These are phyloP conservation scores for Microcyclosporella mali DNA, from an alignment of 2,329 filamentous ascomycete genomes.

Conservation along the genomic window DNA sequence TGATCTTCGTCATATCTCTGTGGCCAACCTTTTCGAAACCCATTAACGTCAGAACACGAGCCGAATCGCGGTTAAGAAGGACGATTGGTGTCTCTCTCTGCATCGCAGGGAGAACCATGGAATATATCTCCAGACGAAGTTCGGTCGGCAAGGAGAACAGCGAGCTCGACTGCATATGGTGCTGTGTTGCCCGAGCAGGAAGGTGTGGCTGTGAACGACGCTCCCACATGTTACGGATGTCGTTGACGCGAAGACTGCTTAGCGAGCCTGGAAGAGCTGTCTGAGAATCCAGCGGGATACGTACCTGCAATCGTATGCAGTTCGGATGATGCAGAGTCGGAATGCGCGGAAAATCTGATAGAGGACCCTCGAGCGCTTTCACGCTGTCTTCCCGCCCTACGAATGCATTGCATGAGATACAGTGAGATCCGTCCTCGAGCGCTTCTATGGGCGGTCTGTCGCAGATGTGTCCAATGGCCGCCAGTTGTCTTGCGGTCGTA, in stretches of 20 bases:
- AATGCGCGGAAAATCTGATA: conserved; percentile 1
- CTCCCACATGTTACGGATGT: conserved; percentile 12
- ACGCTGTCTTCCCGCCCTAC: conserved; percentile 22
- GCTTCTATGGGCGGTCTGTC: conserved; percentile 28
- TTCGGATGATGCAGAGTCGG: conserved; percentile 21
- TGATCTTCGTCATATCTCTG: conserved; percentile 37
- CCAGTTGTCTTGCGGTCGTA: conserved; percentile 24
- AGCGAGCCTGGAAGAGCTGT: conserved; percentile 5
- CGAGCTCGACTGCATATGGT: conserved; percentile 14
- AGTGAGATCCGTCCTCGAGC: conserved; percentile 28
- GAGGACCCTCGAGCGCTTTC: conserved; percentile 16
- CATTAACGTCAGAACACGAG: conserved; percentile 23
- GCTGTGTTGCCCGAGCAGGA: neutral
- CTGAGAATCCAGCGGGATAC: conserved; percentile 23
- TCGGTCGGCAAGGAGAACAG: conserved; percentile 52
- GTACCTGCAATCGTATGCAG: conserved; percentile 22
- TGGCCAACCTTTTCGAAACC: conserved; percentile 19
- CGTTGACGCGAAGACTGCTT: conserved; percentile 11
- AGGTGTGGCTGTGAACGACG: conserved; percentile 1
- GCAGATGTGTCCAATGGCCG: conserved; percentile 28
- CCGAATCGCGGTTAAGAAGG: conserved; percentile 21
- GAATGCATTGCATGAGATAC: conserved; percentile 25
- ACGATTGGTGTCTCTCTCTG: conserved; percentile 21
- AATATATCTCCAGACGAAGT: conserved; percentile 55
- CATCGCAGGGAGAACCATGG: conserved; percentile 31